Conservation (phyloP, 441 rosid genomes). For the Erysimum pusillum region DNA sequence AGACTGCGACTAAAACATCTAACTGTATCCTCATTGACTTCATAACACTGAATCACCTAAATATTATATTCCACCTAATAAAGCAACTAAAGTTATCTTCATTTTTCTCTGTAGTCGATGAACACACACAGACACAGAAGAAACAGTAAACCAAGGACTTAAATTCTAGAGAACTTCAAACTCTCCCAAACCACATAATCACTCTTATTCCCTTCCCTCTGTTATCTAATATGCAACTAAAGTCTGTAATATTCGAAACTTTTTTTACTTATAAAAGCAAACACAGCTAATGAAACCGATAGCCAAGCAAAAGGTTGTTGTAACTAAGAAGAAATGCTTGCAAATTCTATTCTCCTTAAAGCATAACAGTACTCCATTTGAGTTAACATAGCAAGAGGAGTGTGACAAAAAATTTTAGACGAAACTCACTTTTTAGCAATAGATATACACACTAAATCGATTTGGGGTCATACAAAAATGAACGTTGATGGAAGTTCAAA, state of each 20-base stretch:
- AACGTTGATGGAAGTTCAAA: too few relatives aligned
- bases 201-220: neutral
- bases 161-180: neutral
- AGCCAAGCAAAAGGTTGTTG: neutral
- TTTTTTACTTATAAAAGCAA: neutral
- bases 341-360: neutral
- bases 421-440: neutral
- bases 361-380: neutral
- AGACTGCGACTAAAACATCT: too few relatives aligned
- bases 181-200: neutral
- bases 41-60: too few relatives aligned
- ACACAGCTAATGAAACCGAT: neutral
- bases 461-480: too few relatives aligned
- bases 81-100: too few relatives aligned
- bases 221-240: neutral
- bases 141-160: neutral
- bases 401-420: neutral
- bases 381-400: constrained; percentile 9
- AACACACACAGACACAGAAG: neutral
- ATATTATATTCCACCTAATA: neutral
- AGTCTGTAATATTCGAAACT: neutral
- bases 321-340: neutral
- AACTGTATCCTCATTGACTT: too few relatives aligned
- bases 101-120: too few relatives aligned
- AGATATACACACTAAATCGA: constrained; percentile 49